Base-by-base conservation (phyloP, 192 early-diverging fungal genomes). In the Mortierella claussenii region DNA sequence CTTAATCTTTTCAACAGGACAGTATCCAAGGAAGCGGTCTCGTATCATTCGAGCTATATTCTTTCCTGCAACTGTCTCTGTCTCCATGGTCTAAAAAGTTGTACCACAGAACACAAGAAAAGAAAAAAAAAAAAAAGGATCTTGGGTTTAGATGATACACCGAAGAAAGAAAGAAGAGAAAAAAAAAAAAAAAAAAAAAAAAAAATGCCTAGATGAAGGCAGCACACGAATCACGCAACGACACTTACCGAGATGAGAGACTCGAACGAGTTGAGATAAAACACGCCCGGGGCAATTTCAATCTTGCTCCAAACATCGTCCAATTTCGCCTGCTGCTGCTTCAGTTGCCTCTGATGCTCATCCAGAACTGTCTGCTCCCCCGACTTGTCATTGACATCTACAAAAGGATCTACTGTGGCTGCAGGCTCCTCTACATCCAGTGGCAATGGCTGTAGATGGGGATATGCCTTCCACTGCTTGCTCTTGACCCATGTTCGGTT, bases 391-490 rank as follows among this genome's bases (percentile, higher is more conserved):
- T 34, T 20, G 31, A 54, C 6, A 20, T 27, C 52, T 8, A 31
- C 5, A 18, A 54, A 54, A 9, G 28, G 4, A 27, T 54, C 52
- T 28, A 23, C 13, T 51, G 13, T 11, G 5, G 54, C 21, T 37
- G 31, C 54, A 5, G 31, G 18, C 9, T 21, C 43, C 12, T 57
- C 47, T 10, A 26, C 20, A n/a, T 24, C 37, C 45, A 37, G 36
- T 13, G 37, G 23, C 3, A 81, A 24, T 0, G 88, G 80, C 11
- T 53, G 46, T 13, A 91, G 56, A 12, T 66, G 40, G 20, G 89
- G 89, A 53, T 89, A 91, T 7, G 88, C 83, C 32, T 91, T 79
- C 88, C 87, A 89, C 17, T 49, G 69, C 58, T 86, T 83, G 32
- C 68, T 66, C 47, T 86, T 80, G 21, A 80, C 81, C 82, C 87